Base-by-base conservation (phyloP, 2,329 filamentous ascomycete genomes). In the Talaromyces sp. region DNA sequence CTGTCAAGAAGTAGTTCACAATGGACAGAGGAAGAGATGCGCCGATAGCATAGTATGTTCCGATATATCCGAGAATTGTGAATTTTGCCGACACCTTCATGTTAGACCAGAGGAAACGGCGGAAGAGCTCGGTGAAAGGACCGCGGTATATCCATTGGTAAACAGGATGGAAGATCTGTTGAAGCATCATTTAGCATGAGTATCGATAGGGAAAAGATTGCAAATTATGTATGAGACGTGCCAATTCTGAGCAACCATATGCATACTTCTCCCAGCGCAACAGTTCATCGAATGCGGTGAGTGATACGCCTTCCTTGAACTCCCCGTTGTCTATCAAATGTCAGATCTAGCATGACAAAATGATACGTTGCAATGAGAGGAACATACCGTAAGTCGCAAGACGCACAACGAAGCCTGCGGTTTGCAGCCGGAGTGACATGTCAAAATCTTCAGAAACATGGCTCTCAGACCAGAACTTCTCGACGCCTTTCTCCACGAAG, bases 371-470 rank as follows among this genome's bases (percentile, higher is more conserved):
- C 4, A 6, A 28, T 21, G 16, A 52, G 8, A 28, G 12, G 6
- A 55, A 37, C 35, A 23, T 54, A 63, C 61, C 61, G 76, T 90
- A 92, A 0, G 86, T 83, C 12, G 84, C 89, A 0, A 91, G 80
- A 11, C 89, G 87, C 46, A 91, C 84, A 42, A 86, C 81, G 73
- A 88, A 90, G 21, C 88, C 88, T 14, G 79, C 80, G 67, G 84
- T 86, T 73, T 92, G 89, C 3, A 92, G 80, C 31, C 89, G 86
- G 0, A 92, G 81, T 12, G 87, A 84, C 77, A 91, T 89, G 65
- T 92, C 89, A 62, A 92, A 92, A 69, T 92, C 89, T 65, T 92
- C 89, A 0, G 88, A 91, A 0, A 92, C 89, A 68, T 89, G 88
- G 3, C 81, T 82, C 71, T 92, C 89, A 5, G 88, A 90, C 89